A percentile compares a stretch with the other conserved stretches of the same genome.
Conservation (phyloP, 352 stramenopile species). For the Thalassiosira mediterranea region DNA sequence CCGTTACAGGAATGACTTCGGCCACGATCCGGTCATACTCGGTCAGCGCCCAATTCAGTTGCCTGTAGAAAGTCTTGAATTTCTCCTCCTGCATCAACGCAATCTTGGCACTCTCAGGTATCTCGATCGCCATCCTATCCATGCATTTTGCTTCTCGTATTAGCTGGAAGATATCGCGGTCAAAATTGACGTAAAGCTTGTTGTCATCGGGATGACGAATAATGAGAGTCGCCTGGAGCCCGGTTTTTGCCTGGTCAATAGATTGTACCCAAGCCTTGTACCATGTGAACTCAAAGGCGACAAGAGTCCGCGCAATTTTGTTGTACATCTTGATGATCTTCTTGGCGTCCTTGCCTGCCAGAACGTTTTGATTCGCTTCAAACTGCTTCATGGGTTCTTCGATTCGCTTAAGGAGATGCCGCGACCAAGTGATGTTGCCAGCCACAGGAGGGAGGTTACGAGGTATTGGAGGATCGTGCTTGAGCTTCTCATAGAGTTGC, state of each 20-base stretch:
- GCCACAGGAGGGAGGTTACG: slow-evolving; percentile 96
- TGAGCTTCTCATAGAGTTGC: slow-evolving; percentile 98
- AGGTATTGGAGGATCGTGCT: slow-evolving; percentile 95
- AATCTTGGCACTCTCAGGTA: slow-evolving; percentile 97
- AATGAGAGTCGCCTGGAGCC: slow-evolving; percentile 97
- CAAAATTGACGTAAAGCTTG: slow-evolving; percentile 99
- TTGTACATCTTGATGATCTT: slow-evolving; percentile 99
- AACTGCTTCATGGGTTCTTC: slow-evolving; percentile 99
- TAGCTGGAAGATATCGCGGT: slow-evolving; percentile 97
- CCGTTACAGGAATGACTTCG: slow-evolving; percentile 97
- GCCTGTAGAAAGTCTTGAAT: slow-evolving; percentile 98
- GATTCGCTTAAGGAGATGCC: slow-evolving; percentile 97
- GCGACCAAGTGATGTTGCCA: slow-evolving; percentile 97
- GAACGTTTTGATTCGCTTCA: slow-evolving; percentile 94
- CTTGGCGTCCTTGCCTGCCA: slow-evolving; percentile 96
- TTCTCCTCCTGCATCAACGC: slow-evolving; percentile 96
- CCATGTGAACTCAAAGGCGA: slow-evolving; percentile 99
- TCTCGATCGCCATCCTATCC: slow-evolving; percentile 97
- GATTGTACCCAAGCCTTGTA: slow-evolving; percentile 98
- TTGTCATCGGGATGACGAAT: slow-evolving; percentile 98
- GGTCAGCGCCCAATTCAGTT: slow-evolving; percentile 95
- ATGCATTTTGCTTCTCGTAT: slow-evolving; percentile 97
- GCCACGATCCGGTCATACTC: slow-evolving; percentile 97
- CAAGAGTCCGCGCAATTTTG: slow-evolving; percentile 96
- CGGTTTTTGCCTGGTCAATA: slow-evolving; percentile 97